Conservation (phyloP, 768 basidiomycete genomes). For the Dendrothele bispora region DNA sequence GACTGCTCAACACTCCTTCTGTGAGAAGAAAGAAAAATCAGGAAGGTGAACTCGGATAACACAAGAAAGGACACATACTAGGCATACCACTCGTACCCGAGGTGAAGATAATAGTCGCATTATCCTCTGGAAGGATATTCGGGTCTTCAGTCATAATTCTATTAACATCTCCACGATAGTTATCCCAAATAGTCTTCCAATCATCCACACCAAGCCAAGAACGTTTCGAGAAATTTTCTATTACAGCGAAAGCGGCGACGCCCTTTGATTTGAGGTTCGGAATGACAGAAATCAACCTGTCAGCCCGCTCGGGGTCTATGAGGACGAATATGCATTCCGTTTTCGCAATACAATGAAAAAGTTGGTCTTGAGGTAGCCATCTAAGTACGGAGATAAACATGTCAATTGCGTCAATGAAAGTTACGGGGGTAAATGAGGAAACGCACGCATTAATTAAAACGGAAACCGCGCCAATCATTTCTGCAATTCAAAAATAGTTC, state of each 20-base stretch:
- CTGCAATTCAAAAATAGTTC: slow-evolving; percentile 17
- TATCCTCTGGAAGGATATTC: slow-evolving; percentile 42
- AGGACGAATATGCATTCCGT: slow-evolving; percentile 44
- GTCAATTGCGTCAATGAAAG: not conserved
- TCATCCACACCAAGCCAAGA: slow-evolving; percentile 40
- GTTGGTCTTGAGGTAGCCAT: slow-evolving; percentile 40
- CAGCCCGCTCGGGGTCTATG: slow-evolving; percentile 46
- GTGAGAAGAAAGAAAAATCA: slow-evolving; percentile 17
- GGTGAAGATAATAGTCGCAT: slow-evolving; percentile 53
- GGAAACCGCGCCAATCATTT: slow-evolving; percentile 48
- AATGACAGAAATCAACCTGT: slow-evolving; percentile 29
- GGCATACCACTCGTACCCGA: slow-evolving; percentile 35
- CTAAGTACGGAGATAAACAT: slow-evolving; percentile 19
- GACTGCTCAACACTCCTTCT: slow-evolving; percentile 54
- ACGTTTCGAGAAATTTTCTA: slow-evolving; percentile 42
- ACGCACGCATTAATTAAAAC: slow-evolving; percentile 49
- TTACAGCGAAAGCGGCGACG: slow-evolving; percentile 39
- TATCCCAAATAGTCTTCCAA: slow-evolving; percentile 35
- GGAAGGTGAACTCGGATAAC: not conserved
- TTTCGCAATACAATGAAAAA: slow-evolving; percentile 45
- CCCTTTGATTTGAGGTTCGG: slow-evolving; percentile 28
- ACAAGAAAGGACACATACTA: not conserved
- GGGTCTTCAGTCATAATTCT: slow-evolving; percentile 31
- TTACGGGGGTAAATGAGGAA: not conserved
- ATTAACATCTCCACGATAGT: slow-evolving; percentile 21